These are phyloP conservation scores for Eimeria sp. DNA, from an alignment of 169 alveolate species.

Conservation along the genomic window DNA sequence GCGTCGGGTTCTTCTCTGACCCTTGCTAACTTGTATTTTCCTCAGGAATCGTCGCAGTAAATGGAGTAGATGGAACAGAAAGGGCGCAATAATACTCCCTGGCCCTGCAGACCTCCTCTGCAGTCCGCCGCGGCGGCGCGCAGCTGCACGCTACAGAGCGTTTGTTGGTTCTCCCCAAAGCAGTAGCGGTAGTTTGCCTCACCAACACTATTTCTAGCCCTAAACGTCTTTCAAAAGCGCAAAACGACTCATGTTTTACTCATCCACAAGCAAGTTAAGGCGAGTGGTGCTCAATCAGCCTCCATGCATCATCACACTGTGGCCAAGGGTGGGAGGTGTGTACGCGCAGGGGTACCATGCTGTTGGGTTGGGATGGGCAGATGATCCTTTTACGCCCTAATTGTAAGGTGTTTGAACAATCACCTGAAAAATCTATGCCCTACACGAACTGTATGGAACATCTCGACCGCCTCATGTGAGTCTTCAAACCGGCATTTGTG, in stretches of 20 bases:
- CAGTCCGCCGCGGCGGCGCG: slow-evolving; percentile 66
- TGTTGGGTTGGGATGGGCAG: neutral
- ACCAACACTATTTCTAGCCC: neutral
- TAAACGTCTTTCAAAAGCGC: neutral
- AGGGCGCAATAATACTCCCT: neutral
- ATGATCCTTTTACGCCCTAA: neutral
- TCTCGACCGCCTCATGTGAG: neutral
- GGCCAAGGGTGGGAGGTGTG: slow-evolving; percentile 30
- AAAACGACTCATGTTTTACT: neutral
- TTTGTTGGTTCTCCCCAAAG: slow-evolving; percentile 21
- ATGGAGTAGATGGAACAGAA: neutral
- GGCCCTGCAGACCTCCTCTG: slow-evolving; percentile 53
- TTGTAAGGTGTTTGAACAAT: neutral
- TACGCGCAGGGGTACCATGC: slow-evolving; percentile 2
- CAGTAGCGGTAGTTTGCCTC: slow-evolving; percentile 12
- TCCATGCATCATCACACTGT: neutral
- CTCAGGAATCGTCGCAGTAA: neutral
- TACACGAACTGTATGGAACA: neutral
- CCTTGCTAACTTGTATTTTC: neutral
- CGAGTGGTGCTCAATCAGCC: neutral
- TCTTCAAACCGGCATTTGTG: neutral
- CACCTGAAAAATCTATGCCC: neutral
- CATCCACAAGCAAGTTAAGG: neutral
- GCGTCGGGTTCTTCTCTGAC: slow-evolving; percentile 34
- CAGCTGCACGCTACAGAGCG: slow-evolving; percentile 78